Conservation (phyloP, 164 flowering plant genomes). For the Warburgia ugandensis region DNA sequence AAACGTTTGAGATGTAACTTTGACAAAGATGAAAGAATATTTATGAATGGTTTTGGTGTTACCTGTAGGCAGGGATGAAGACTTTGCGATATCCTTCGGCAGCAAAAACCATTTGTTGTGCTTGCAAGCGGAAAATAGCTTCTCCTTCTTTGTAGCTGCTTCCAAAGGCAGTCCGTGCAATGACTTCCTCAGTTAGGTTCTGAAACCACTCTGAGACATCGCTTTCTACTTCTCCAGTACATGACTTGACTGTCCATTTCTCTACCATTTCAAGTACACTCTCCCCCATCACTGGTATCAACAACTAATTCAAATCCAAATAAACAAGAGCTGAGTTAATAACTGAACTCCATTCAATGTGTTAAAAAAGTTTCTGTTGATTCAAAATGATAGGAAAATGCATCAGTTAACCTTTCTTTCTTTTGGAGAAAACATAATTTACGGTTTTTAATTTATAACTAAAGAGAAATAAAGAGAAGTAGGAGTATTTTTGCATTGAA, state of each 20-base stretch:
- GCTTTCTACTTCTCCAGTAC: slow-evolving; percentile 57
- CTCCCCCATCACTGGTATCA: slow-evolving; percentile 71
- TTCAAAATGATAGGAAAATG: too few relatives aligned
- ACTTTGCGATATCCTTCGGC: slow-evolving; percentile 78
- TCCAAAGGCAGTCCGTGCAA: slow-evolving; percentile 71
- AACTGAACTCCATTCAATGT: too few relatives aligned
- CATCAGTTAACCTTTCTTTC: too few relatives aligned
- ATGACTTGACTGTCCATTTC: slow-evolving; percentile 42
- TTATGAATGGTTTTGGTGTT: too few relatives aligned
- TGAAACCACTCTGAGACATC: slow-evolving; percentile 80
- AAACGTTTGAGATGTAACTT: too few relatives aligned
- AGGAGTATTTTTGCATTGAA: too few relatives aligned
- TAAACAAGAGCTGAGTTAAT: not conserved
- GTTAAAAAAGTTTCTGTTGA: too few relatives aligned
- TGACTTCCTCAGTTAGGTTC: slow-evolving; percentile 61
- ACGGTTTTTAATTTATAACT: too few relatives aligned
- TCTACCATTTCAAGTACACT: slow-evolving; percentile 66
- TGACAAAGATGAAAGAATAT: too few relatives aligned
- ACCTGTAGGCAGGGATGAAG: slow-evolving; percentile 85
- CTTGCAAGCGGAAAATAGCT: slow-evolving; percentile 66
- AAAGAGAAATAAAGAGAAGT: too few relatives aligned
- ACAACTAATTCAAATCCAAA: slow-evolving; percentile 8
- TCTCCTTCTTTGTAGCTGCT: slow-evolving; percentile 78
- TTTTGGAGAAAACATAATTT: too few relatives aligned
- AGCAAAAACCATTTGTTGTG: slow-evolving; percentile 67